Evolutionary conservation across 2,329 filamentous ascomycete species (phyloP).

Genomic region (Aspergillus fumigatiaffinis): DNA sequence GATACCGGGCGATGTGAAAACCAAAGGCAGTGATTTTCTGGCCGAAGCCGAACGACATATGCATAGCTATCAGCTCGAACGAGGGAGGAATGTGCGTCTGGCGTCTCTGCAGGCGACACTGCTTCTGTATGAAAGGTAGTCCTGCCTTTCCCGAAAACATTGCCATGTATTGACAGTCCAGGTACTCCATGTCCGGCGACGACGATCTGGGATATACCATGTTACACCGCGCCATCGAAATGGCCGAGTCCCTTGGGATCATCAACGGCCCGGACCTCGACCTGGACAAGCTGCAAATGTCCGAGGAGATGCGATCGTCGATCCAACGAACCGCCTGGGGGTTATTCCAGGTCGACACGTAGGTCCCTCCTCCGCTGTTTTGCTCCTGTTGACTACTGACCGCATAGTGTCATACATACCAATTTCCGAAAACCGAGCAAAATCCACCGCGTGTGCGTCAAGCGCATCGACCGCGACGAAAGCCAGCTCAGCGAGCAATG

Average conservation of each 20-base stretch:
- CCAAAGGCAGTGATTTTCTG: constrained; percentile 23
- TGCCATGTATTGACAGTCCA: background rate
- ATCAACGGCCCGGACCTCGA: constrained; percentile 13
- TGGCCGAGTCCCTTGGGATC: constrained; percentile 21
- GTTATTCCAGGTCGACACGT: constrained; percentile 28
- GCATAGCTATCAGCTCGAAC: constrained; percentile 10
- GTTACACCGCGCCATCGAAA: constrained; percentile 23
- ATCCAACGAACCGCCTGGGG: constrained; percentile 21
- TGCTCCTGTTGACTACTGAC: background rate
- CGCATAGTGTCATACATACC: constrained; percentile 13
- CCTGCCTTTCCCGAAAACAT: background rate
- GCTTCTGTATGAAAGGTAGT: constrained; percentile 24
- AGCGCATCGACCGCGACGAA: constrained; percentile 8
- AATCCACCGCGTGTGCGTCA: constrained; percentile 10
- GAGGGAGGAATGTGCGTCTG: constrained; percentile 11
- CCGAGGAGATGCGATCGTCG: constrained; percentile 20
- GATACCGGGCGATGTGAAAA: constrained; percentile 22
- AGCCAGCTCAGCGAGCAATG: constrained; percentile 6
- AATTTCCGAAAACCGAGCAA: constrained; percentile 17
- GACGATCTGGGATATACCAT: constrained; percentile 26
- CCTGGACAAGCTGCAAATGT: constrained; percentile 11
- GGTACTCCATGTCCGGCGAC: constrained; percentile 25
- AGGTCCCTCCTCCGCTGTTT: background rate
- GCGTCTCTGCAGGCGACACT: constrained; percentile 22
- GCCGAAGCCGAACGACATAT: constrained; percentile 23